Percentiles rank a stretch among this genome's conserved stretches.
phyloP scores from a whole-genome alignment of 2,329 filamentous ascomycete species.

The Alternaria arborescens region DNA sequence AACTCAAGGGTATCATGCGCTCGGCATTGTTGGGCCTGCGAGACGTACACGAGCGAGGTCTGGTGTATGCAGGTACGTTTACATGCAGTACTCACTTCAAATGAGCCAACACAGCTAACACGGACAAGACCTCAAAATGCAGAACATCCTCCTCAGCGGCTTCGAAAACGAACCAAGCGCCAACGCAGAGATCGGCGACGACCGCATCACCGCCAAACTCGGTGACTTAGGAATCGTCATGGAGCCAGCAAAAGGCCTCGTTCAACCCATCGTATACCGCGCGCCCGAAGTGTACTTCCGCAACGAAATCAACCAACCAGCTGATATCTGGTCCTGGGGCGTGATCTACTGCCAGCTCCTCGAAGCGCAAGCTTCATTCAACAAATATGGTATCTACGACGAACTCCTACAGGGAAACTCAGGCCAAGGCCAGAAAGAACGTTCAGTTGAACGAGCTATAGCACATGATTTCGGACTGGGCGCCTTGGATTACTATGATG shows the following conservation, averaged over 20 bases:
- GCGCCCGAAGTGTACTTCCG: slow-evolving; percentile 22
- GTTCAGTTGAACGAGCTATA: slow-evolving; percentile 14
- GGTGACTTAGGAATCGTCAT: slow-evolving; percentile 23
- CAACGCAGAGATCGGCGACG: neutral
- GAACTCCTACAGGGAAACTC: slow-evolving; percentile 9
- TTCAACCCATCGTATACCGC: slow-evolving; percentile 22
- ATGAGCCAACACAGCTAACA: neutral
- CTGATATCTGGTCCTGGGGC: slow-evolving; percentile 22
- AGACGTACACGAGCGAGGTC: slow-evolving; percentile 16
- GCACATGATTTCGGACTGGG: slow-evolving; percentile 16
- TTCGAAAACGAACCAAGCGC: slow-evolving; percentile 11
- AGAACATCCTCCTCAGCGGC: slow-evolving; percentile 18
- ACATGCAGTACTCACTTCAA: neutral
- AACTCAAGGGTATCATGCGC: slow-evolving; percentile 22
- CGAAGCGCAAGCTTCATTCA: slow-evolving; percentile 18
- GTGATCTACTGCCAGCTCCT: slow-evolving; percentile 21
- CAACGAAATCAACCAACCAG: slow-evolving; percentile 18
- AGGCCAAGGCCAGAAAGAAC: slow-evolving; percentile 13
- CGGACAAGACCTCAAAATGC: slow-evolving; percentile 14
- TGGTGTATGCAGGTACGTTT: slow-evolving; percentile 20
- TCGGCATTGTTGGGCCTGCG: slow-evolving; percentile 14
- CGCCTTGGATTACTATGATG: slow-evolving; percentile 11
- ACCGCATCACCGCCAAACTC: slow-evolving; percentile 15
- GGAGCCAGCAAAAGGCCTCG: slow-evolving; percentile 18
- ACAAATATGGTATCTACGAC: slow-evolving; percentile 19